These are phyloP conservation scores for Plantago ovata DNA, from an alignment of 257 asterid genomes.

Conservation along the genomic window DNA sequence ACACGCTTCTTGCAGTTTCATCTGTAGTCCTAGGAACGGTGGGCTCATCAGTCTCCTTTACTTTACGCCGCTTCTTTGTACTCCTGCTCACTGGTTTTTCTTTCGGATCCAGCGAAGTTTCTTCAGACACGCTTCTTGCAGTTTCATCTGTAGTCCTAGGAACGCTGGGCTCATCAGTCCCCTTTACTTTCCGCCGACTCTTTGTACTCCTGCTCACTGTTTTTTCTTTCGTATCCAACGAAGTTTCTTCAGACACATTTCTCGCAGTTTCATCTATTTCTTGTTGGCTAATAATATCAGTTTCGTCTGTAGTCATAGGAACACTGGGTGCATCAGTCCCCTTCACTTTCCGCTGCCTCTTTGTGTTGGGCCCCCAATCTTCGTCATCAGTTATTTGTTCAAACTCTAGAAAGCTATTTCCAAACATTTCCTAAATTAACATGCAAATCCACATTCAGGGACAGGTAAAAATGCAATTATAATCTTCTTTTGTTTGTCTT, in stretches of 20 bases:
- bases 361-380: constrained; percentile 95
- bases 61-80: too few species aligned
- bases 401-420: constrained; percentile 50
- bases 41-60: too few species aligned
- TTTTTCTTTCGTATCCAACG: constrained; percentile 32
- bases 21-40: too few species aligned
- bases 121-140: constrained; percentile 35
- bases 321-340: constrained; percentile 71
- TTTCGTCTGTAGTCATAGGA: constrained; percentile 48
- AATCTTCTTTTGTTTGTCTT: too few species aligned
- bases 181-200: constrained; percentile 61
- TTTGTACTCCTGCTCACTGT: too few species aligned
- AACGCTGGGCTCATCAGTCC: constrained; percentile 63
- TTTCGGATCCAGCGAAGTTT: constrained; percentile 28
- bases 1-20: constrained; percentile 29
- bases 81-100: too few species aligned
- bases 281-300: too few species aligned
- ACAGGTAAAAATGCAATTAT: neutral
- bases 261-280: too few species aligned
- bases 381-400: constrained; percentile 92
- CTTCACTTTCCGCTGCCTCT: constrained; percentile 54
- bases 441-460: constrained; percentile 15
- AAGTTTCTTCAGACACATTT: constrained; percentile 30
- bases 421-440: constrained; percentile 79
- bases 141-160: constrained; percentile 49